Evolutionary conservation across 2,329 filamentous ascomycete genomes (phyloP).

Genomic region (Paecilomyces sp.): DNA sequence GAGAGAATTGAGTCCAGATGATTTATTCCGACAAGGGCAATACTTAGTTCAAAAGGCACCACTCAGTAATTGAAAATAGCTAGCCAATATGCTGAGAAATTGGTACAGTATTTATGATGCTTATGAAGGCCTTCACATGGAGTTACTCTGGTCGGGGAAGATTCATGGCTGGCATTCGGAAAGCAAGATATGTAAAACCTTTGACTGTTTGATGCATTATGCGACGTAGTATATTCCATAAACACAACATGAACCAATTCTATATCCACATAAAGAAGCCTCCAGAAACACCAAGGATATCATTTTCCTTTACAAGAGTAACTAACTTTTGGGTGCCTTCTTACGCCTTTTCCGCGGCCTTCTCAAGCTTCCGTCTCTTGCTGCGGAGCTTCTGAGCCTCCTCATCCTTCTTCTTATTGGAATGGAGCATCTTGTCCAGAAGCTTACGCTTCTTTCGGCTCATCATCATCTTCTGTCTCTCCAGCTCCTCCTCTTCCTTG

Average conservation of each 20-base stretch:
- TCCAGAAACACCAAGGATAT: constrained; percentile 1
- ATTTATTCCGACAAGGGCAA: no score
- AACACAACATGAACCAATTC: neutral
- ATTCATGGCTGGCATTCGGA: no score
- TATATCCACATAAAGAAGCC: neutral
- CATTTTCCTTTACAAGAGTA: constrained; percentile 15
- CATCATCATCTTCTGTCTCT: constrained; percentile 96
- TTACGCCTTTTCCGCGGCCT: constrained; percentile 21
- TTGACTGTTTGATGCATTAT: neutral
- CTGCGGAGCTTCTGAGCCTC: constrained; percentile 79
- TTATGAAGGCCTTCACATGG: neutral
- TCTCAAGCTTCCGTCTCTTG: constrained; percentile 90
- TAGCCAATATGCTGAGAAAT: neutral
- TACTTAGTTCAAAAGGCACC: no score
- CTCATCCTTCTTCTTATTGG: constrained; percentile 84
- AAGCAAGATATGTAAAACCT: neutral
- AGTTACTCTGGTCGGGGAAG: neutral
- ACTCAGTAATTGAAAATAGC: no score
- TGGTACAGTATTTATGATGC: neutral
- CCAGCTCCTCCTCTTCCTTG: constrained; percentile 76
- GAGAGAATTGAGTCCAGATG: no score
- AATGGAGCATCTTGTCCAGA: constrained; percentile 95
- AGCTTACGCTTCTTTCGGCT: constrained; percentile 96
- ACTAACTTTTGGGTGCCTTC: constrained; percentile 19
- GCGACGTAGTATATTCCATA: neutral